A percentile compares a stretch with the other conserved stretches of the same genome.
These are phyloP conservation scores for Aspergillus sp. DNA, from an alignment of 2,329 filamentous ascomycete genomes.

Conservation along the genomic window DNA sequence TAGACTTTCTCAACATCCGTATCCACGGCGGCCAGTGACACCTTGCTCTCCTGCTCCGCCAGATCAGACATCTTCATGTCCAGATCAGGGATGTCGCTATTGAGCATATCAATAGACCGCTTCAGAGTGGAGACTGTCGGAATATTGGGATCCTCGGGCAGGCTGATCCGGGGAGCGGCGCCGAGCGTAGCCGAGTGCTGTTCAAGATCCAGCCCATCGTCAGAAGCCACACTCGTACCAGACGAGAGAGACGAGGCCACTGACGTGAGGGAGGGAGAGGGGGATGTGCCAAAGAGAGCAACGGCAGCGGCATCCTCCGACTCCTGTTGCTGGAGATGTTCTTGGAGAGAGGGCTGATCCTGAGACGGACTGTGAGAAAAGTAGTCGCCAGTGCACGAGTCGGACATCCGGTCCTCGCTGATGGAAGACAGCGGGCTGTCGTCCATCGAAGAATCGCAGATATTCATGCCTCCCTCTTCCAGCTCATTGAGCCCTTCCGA, in stretches of 20 bases:
- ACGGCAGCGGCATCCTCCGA: slow-evolving; percentile 34
- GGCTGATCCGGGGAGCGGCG: slow-evolving; percentile 30
- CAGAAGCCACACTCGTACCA: slow-evolving; percentile 37
- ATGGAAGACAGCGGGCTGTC: slow-evolving; percentile 31
- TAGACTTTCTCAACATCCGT: slow-evolving; percentile 41
- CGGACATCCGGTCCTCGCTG: slow-evolving; percentile 27
- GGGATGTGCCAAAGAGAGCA: slow-evolving; percentile 41
- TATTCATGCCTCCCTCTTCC: slow-evolving; percentile 27
- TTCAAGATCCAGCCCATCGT: slow-evolving; percentile 30
- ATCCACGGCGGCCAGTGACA: slow-evolving; percentile 32
- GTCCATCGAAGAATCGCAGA: slow-evolving; percentile 31
- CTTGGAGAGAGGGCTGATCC: slow-evolving; percentile 19
- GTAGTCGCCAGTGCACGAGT: slow-evolving; percentile 35
- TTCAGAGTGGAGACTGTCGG: slow-evolving; percentile 34
- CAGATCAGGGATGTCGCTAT: slow-evolving; percentile 35
- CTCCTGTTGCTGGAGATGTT: slow-evolving; percentile 24
- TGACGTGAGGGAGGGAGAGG: slow-evolving; percentile 42
- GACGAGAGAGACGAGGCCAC: slow-evolving; percentile 43
- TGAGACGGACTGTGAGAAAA: slow-evolving; percentile 29
- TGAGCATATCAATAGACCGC: slow-evolving; percentile 41
- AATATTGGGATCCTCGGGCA: slow-evolving; percentile 27
- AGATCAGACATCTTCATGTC: slow-evolving; percentile 37
- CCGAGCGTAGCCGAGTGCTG: slow-evolving; percentile 17
- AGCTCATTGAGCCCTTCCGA: slow-evolving; percentile 45
- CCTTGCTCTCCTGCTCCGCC: slow-evolving; percentile 44